Evolutionary conservation across 176 grass and related monocot species (phyloP), one percentile per base, ranked within the genome.

Genomic region (Canna indica): DNA sequence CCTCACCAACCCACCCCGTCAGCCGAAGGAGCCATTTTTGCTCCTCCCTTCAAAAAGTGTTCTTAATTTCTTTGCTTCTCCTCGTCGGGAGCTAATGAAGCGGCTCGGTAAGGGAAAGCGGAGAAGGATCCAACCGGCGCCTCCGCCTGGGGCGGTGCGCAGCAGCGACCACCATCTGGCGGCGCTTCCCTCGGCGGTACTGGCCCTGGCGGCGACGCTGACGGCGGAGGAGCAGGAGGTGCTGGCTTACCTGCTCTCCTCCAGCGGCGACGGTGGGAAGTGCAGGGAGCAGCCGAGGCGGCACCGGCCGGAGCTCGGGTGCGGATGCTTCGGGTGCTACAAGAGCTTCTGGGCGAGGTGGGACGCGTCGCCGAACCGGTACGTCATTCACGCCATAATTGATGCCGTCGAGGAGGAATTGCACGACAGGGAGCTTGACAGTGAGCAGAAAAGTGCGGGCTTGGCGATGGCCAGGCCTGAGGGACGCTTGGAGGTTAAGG

Each of bases 311-410:
- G 88, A 96, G 78, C 84, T 88, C 82, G 79, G 77, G 3, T 95
- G 91, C 83, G 85, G 72, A 27, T 96, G 91, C 91, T 96, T 96
- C 83, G 73, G 82, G 45, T 96, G 92, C 84, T 96, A 96, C 81
- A 91, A 96, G 92, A 85, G 83, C 81, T 96, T 88, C 83, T 96
- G 91, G 91, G 91, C 88, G 59, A 75, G 85, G 47, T 91, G 91
- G 87, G 91, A 96, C 74, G 88, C 91, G 26, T 96, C 91, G 50
- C 88, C 91, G 39, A 96, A 96, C 69, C 80, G 88, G 76, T 80
- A 96, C 56, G 78, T 96, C 72, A 91, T 91, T 44, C 88, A 96
- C 81, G 67, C 60, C 71, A 91, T 96, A 81, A 85, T 96, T 76
- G 92, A 96, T 73, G 82, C 83, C 59, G 92, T 91, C 24, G 88